phyloP scores from a whole-genome alignment of 2,329 filamentous ascomycete genomes.

The Fusarium vanettenii region DNA sequence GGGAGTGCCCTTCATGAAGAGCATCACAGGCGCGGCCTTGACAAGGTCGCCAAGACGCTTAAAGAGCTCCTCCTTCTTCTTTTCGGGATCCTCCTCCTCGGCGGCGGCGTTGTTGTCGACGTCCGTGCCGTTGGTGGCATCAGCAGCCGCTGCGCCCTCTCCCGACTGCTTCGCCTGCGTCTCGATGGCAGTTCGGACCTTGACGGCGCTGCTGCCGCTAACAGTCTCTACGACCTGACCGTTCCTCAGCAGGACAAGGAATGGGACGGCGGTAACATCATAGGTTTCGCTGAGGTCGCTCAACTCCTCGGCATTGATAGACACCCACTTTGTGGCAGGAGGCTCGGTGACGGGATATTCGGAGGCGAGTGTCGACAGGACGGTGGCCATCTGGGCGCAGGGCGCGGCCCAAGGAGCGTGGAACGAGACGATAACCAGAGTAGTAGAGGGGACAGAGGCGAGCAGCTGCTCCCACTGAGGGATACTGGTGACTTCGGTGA shows the following conservation, averaged over 20 bases:
- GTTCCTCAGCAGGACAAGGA: slow-evolving; percentile 83
- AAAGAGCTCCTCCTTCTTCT: slow-evolving; percentile 86
- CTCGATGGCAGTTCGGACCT: slow-evolving; percentile 88
- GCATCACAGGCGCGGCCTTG: slow-evolving; percentile 96
- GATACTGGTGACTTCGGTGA: slow-evolving; percentile 81
- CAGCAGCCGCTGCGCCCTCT: slow-evolving; percentile 48
- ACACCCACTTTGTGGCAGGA: slow-evolving; percentile 81
- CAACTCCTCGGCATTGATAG: slow-evolving; percentile 93
- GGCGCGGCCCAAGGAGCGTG: slow-evolving; percentile 97
- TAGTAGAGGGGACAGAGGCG: slow-evolving; percentile 72
- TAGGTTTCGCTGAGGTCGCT: slow-evolving; percentile 92
- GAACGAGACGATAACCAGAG: slow-evolving; percentile 90
- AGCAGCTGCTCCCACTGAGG: slow-evolving; percentile 78
- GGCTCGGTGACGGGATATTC: slow-evolving; percentile 81
- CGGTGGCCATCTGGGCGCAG: slow-evolving; percentile 91
- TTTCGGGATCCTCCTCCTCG: slow-evolving; percentile 65
- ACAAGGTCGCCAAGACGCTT: slow-evolving; percentile 85
- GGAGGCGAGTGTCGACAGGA: slow-evolving; percentile 85
- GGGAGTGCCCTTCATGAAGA: slow-evolving; percentile 98
- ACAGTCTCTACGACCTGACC: slow-evolving; percentile 84
- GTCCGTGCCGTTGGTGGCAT: slow-evolving; percentile 49
- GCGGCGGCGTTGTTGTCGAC: slow-evolving; percentile 52
- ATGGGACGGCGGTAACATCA: slow-evolving; percentile 94
- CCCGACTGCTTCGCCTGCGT: slow-evolving; percentile 70
- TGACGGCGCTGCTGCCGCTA: slow-evolving; percentile 88